Percentiles rank a stretch among this genome's conserved stretches.
These are phyloP conservation scores for Zymoseptoria tritici DNA, from an alignment of 2,329 filamentous ascomycete species.

Conservation along the genomic window DNA sequence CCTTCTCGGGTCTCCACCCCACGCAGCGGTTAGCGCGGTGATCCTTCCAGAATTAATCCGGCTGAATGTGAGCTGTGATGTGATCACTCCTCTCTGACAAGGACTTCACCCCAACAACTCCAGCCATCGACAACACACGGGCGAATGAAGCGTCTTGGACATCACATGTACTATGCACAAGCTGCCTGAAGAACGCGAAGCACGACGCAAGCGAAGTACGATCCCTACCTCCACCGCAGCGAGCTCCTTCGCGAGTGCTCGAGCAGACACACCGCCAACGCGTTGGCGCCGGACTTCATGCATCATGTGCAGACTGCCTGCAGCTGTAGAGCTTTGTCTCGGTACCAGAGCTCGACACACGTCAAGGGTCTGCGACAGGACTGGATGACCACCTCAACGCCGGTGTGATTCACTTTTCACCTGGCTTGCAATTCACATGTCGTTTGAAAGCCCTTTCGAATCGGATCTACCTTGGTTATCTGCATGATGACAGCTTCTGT, in stretches of 20 bases:
- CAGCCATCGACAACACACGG: too few relatives aligned
- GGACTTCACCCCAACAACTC: neutral
- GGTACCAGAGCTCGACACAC: neutral
- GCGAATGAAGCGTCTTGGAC: too few relatives aligned
- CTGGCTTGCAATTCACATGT: neutral
- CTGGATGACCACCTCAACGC: neutral
- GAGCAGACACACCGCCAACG: neutral
- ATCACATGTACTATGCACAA: neutral
- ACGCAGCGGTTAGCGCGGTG: neutral
- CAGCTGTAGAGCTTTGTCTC: neutral
- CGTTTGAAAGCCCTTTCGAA: neutral
- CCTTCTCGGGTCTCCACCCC: neutral
- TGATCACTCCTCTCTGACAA: neutral
- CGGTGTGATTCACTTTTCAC: neutral
- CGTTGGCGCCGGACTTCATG: neutral
- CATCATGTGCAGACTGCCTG: neutral
- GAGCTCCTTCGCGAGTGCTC: neutral
- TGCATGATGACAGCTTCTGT: too few relatives aligned
- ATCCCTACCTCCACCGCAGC: neutral
- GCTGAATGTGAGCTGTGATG: neutral
- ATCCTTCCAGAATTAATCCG: neutral
- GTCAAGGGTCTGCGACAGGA: neutral
- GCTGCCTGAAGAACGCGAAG: neutral
- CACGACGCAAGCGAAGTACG: neutral
- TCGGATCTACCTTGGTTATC: neutral